phyloP scores from a whole-genome alignment of 1,284 basidiomycete genomes.

The Albatrellus sp. region DNA sequence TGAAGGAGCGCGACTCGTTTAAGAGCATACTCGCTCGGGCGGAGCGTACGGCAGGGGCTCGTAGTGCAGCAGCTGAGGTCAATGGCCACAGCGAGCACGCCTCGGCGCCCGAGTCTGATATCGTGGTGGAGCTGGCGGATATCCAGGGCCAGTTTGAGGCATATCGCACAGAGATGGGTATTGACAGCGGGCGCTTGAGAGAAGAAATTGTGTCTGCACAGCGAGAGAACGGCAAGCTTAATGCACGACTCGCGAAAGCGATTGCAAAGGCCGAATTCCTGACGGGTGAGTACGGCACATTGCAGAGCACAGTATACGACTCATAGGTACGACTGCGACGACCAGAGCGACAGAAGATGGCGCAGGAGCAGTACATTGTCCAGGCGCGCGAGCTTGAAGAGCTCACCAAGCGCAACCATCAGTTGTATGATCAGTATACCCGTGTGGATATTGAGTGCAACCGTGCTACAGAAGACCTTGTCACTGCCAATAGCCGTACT shows the following conservation, averaged over 20 bases:
- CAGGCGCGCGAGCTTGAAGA: conserved; percentile 50
- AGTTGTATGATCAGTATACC: conserved; percentile 56
- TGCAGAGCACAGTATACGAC: not conserved
- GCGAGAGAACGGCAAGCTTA: conserved; percentile 53
- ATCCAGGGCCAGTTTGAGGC: conserved; percentile 67
- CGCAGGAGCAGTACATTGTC: conserved; percentile 45
- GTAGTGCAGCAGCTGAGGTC: conserved; percentile 9
- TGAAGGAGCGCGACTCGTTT: conserved; percentile 83
- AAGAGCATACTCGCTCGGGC: conserved; percentile 57
- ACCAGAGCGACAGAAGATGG: conserved; percentile 54
- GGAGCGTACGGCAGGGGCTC: conserved; percentile 19
- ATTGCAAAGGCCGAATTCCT: conserved; percentile 70
- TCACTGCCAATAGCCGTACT: conserved; percentile 39
- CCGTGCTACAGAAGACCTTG: conserved; percentile 52
- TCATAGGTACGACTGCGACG: not conserved
- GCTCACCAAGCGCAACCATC: conserved; percentile 50
- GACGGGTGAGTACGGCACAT: conserved; percentile 34
- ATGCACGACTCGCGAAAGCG: conserved; percentile 65
- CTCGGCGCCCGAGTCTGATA: conserved; percentile 16
- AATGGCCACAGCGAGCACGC: conserved; percentile 23
- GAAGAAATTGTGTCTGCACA: conserved; percentile 59
- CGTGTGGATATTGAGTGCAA: conserved; percentile 55
- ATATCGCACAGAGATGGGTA: conserved; percentile 67
- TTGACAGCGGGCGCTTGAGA: conserved; percentile 56
- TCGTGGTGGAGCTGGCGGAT: conserved; percentile 51